Conservation (phyloP, 2,329 filamentous ascomycete species). For the Bipolaris bicolor region DNA sequence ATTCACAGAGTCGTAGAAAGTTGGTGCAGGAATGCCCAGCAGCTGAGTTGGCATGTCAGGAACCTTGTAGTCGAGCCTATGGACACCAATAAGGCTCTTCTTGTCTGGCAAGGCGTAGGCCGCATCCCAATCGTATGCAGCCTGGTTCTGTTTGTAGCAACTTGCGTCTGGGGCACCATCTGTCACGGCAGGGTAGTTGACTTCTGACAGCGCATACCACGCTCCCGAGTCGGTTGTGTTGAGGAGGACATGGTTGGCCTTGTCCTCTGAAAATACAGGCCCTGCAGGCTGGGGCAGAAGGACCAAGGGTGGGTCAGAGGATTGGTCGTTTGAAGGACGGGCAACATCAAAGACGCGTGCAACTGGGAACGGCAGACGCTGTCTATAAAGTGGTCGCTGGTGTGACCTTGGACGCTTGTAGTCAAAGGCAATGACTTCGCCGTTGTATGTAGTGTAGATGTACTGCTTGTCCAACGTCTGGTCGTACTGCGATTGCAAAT, state of each 20-base stretch:
- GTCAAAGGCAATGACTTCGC: conserved; percentile 80
- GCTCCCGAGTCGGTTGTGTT: conserved; percentile 85
- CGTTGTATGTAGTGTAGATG: conserved; percentile 85
- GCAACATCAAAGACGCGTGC: conserved; percentile 89
- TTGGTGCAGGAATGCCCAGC: conserved; percentile 36
- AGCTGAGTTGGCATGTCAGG: conserved; percentile 29
- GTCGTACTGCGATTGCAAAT: conserved; percentile 83
- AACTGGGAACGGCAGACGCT: conserved; percentile 76
- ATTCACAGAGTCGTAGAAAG: conserved; percentile 27
- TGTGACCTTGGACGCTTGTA: conserved; percentile 57
- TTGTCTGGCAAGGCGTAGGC: conserved; percentile 39
- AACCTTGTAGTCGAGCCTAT: conserved; percentile 41
- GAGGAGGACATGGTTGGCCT: conserved; percentile 68
- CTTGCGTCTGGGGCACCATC: conserved; percentile 66
- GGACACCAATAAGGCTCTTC: conserved; percentile 49
- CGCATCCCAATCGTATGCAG: conserved; percentile 34
- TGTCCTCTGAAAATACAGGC: conserved; percentile 55
- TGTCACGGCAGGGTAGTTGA: conserved; percentile 82
- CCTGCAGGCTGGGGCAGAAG: conserved; percentile 84
- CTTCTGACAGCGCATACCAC: conserved; percentile 93
- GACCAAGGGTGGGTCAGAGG: conserved; percentile 75
- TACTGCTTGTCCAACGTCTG: conserved; percentile 85
- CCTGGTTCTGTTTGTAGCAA: conserved; percentile 56
- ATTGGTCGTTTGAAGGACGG: conserved; percentile 70
- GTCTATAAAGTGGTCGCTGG: conserved; percentile 46